Conservation (phyloP, 2,329 filamentous ascomycete genomes). For the Penicillium sp. region DNA sequence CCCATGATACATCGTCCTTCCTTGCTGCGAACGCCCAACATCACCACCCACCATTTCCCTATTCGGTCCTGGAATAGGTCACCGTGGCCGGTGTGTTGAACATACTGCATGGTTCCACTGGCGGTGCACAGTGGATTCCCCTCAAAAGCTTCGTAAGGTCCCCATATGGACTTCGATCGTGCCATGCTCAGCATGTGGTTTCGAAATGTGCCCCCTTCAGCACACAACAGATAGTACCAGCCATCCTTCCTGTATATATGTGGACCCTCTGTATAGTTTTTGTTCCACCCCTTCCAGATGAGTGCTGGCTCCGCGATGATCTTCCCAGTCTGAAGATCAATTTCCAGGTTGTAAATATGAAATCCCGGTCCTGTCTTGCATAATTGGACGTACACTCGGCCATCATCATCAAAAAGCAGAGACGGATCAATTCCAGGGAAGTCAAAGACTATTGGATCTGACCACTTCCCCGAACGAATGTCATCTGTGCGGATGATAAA, state of each 20-base stretch:
- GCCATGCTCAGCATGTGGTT: slow-evolving; percentile 31
- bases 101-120: slow-evolving; percentile 38
- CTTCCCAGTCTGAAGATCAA: slow-evolving; percentile 9
- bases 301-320: slow-evolving; percentile 2
- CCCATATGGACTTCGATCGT: slow-evolving; percentile 28
- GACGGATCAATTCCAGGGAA: slow-evolving; percentile 45
- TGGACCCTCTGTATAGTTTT: slow-evolving; percentile 25
- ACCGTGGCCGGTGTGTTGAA: slow-evolving; percentile 55
- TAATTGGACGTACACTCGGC: slow-evolving; percentile 28
- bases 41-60: slow-evolving; percentile 54
- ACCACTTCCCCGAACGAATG: slow-evolving; percentile 46
- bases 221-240: slow-evolving; percentile 32
- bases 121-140: slow-evolving; percentile 44
- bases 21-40: slow-evolving; percentile 29
- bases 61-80: slow-evolving; percentile 53
- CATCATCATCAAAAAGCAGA: slow-evolving; percentile 44
- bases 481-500: slow-evolving; percentile 43
- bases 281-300: slow-evolving; percentile 12
- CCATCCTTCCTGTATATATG: slow-evolving; percentile 31
- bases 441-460: slow-evolving; percentile 39
- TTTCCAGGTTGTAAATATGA: slow-evolving; percentile 12
- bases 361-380: slow-evolving; percentile 10
- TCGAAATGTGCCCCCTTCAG: slow-evolving; percentile 29
- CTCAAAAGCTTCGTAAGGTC: slow-evolving; percentile 42
- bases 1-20: slow-evolving; percentile 9